These are phyloP conservation scores for Cryphonectria carpinicola DNA, from an alignment of 2,329 filamentous ascomycete species.

Conservation along the genomic window DNA sequence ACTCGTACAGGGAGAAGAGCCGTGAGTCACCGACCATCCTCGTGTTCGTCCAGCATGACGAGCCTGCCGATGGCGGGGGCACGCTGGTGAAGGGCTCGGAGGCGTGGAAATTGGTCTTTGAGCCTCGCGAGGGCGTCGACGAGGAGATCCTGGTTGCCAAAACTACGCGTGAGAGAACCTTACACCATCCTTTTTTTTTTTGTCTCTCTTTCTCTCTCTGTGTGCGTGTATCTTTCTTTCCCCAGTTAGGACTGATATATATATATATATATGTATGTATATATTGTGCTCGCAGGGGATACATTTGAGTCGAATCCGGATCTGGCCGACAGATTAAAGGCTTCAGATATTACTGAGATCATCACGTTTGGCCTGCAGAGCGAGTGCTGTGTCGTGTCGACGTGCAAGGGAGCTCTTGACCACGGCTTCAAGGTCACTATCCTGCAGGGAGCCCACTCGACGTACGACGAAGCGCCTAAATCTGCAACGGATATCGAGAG, in stretches of 20 bases:
- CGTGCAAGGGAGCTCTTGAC: constrained; percentile 35
- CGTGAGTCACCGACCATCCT: constrained; percentile 27
- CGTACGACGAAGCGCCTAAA: constrained; percentile 34
- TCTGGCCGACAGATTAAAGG: constrained; percentile 34
- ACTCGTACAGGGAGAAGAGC: constrained; percentile 10
- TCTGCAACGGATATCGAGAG: constrained; percentile 36
- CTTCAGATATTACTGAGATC: constrained; percentile 33
- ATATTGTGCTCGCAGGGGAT: constrained; percentile 30
- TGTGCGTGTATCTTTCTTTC: background rate
- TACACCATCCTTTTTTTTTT: too few relatives aligned
- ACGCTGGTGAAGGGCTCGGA: constrained; percentile 33
- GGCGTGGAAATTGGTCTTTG: constrained; percentile 38
- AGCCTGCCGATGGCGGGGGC: constrained; percentile 32
- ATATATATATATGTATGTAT: too few relatives aligned
- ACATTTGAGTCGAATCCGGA: constrained; percentile 39
- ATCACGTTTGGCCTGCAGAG: constrained; percentile 39
- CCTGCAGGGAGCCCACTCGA: constrained; percentile 39
- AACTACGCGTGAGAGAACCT: constrained; percentile 33
- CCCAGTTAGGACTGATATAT: background rate
- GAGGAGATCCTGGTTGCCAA: constrained; percentile 36
- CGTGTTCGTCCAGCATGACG: constrained; percentile 40
- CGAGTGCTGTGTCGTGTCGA: constrained; percentile 38
- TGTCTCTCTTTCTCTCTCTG: too few relatives aligned
- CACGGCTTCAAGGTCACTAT: constrained; percentile 38
- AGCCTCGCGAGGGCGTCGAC: constrained; percentile 30